Evolutionary conservation across 2,329 filamentous ascomycete genomes (phyloP), one percentile per base, ranked within the genome.

Genomic region (Sarocladium brachiariae): DNA sequence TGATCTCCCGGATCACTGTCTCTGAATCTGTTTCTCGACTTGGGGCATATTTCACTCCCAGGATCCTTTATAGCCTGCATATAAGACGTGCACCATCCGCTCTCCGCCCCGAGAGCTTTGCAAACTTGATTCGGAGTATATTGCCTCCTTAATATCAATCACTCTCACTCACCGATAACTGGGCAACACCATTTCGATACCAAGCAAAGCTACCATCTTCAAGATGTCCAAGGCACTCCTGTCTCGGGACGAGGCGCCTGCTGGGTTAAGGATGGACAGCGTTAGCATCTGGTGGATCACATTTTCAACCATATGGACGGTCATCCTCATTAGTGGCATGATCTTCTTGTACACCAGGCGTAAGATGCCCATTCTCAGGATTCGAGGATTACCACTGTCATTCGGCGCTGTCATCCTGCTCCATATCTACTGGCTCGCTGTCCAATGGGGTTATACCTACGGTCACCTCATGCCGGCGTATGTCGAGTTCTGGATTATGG

Each of bases 401-500:
- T 65, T 73, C 27, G 55, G 61, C 6, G 65, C 70, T 46, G 64
- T 75, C 13, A 41, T 56, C 3, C 54, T 69, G 18, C 64, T 73
- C 3, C 70, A 73, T 48, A 52, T 69, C 2, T 73, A 70, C 59
- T 72, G 68, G 69, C 50, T 65, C 6, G 61, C 65, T 1, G 67
- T 66, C 2, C 68, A 72, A 57, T 56, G 67, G 10, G 65, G 58
- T 0, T 70, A 71, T 53, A 55, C 65, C 1, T 50, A 70, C 19
- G 68, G 67, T 0, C 57, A 63, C 1, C 53, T 68, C 2, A 60
- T 65, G 23, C 74, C 79, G 0, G 75, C 74, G 47, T 66, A 73
- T 10, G 68, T 71, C 9, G 76, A 83, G 60, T 86, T 74, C 60
- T 86, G 80, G 76, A 71, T 83, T 59, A 86, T 86, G 82, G 75